Base-by-base conservation (phyloP, 2,329 filamentous ascomycete genomes). In the Thelonectria discophora region DNA sequence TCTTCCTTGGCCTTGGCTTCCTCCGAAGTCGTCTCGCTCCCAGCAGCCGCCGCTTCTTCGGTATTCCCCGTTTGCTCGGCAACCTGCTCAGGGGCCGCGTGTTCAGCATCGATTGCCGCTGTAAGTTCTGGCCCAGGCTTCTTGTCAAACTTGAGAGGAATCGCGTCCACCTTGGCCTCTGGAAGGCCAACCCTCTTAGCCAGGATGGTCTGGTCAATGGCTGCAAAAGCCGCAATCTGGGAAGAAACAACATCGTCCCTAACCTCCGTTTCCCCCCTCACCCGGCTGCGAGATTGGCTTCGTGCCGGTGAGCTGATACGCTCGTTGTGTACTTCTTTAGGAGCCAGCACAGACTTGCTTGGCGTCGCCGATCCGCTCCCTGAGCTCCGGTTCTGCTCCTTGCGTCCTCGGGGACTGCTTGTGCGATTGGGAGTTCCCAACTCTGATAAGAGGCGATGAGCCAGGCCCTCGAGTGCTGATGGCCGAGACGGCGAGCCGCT, bases 151-250 rank as follows among this genome's bases (percentile, higher is more conserved):
- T 78, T 72, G 39, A 87, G 76, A 0, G 84, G 82, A 20, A 87
- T 83, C 0, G 83, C 74, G 18, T 79, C 75, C 0, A 83, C 68
- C 21, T 76, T 76, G 34, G 71, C 67, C 20, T 73, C 66, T 11
- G 85, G 82, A 2, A 87, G 71, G 3, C 82, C 82, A 2, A 90
- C 80, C 58, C 80, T 82, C 52, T 82, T 79, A 0, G 84, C 80
- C 1, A 90, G 78, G 48, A 89, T 88, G 49, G 82, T 84, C 71
- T 89, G 86, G 59, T 90, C 87, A 20, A 88, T 80, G 2, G 86
- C 86, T n/a, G 86, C 83, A 74, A 88, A 89, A 0, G 85, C 86
- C 9, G 85, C 84, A 42, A 80, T 79, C 68, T 89, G 86, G 63
- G 81, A 84, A 11, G 78, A 77, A 3, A 83, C 75, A 3, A 65